Conservation (phyloP, 129 eudicot species). For the Flaveria sonorensis region DNA sequence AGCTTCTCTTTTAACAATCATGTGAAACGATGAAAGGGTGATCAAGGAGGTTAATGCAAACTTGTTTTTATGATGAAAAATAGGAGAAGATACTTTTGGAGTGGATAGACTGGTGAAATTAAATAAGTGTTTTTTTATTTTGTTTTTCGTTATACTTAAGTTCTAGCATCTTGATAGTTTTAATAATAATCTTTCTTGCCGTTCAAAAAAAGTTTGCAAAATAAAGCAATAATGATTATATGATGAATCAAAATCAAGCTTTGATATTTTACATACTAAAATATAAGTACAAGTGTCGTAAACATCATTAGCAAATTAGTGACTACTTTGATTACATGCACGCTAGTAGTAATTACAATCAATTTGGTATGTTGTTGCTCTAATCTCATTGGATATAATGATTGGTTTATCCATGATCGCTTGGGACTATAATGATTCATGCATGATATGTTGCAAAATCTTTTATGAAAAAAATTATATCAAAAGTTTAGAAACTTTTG, state of each 20-base stretch:
- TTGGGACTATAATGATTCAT: constrained; percentile 27
- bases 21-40: too few species aligned
- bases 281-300: constrained; percentile 31
- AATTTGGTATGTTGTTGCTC: constrained; percentile 19
- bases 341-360: constrained; percentile 28
- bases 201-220: not conserved
- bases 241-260: constrained; percentile 24
- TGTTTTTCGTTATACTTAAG: too few species aligned
- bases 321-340: constrained; percentile 41
- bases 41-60: too few species aligned
- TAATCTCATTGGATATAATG: constrained; percentile 31
- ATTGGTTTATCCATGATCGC: constrained; percentile 23
- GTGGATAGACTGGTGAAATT: too few species aligned
- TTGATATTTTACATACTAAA: not conserved
- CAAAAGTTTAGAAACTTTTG: not conserved
- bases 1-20: too few species aligned
- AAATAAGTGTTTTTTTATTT: too few species aligned
- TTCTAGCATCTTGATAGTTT: too few species aligned
- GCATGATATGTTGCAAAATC: constrained; percentile 1
- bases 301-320: constrained; percentile 41
- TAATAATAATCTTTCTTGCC: too few species aligned
- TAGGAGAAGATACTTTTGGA: too few species aligned
- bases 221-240: constrained; percentile 25
- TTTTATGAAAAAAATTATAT: not conserved
- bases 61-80: too few species aligned